Evolutionary conservation across 75 land plant genomes (phyloP).

Genomic region (Gnetum montanum): DNA sequence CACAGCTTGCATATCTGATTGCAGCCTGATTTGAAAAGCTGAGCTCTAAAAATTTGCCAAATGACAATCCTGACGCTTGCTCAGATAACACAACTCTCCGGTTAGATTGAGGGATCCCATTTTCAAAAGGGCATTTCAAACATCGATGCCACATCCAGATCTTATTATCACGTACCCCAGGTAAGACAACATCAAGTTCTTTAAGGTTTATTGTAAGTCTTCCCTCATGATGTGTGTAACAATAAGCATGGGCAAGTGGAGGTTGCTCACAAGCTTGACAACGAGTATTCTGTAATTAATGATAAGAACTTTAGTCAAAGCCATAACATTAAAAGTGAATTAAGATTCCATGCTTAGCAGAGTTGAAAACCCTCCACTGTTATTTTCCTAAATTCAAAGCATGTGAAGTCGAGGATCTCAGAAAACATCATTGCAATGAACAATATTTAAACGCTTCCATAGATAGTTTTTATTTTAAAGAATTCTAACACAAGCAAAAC

Average conservation of each 20-base stretch:
- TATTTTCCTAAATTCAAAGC: background rate
- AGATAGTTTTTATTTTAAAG: background rate
- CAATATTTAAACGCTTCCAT: too few relatives aligned
- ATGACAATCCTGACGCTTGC: conserved; percentile 75
- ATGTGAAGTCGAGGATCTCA: too few relatives aligned
- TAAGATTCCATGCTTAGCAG: too few relatives aligned
- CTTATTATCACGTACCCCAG: conserved; percentile 77
- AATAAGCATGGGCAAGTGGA: conserved; percentile 57
- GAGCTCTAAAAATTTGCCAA: conserved; percentile 95
- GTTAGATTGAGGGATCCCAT: conserved; percentile 59
- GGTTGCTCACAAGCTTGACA: conserved; percentile 64
- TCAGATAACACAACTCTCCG: conserved; percentile 67
- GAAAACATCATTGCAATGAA: too few relatives aligned
- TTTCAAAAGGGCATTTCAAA: conserved; percentile 43
- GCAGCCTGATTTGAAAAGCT: conserved; percentile 63
- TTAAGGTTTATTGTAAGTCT: conserved; percentile 64
- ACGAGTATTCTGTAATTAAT: conserved; percentile 32
- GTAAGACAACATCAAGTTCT: conserved; percentile 29
- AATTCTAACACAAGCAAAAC: too few relatives aligned
- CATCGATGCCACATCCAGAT: conserved; percentile 99
- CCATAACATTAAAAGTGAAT: too few relatives aligned
- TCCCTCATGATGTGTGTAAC: conserved; percentile 71
- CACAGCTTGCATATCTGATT: conserved; percentile 55
- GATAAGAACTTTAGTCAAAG: too few relatives aligned
- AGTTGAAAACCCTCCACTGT: too few relatives aligned